phyloP scores from a whole-genome alignment of 2,329 filamentous ascomycete species.

The Rachicladosporium sp. region DNA sequence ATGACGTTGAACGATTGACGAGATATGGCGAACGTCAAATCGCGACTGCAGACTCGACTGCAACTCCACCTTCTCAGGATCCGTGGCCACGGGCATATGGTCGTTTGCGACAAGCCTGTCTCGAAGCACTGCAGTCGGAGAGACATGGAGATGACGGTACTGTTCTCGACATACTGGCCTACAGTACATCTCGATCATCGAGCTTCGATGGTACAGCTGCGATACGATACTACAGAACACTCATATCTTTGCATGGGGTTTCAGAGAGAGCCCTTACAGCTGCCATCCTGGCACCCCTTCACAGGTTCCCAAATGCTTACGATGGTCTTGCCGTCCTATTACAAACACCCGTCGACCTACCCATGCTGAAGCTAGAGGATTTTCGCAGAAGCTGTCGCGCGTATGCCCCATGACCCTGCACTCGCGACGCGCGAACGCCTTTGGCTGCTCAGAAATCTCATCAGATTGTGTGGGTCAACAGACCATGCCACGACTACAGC shows the following conservation, averaged over 20 bases:
- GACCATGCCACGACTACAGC: constrained; percentile 40
- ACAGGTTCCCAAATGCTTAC: not conserved
- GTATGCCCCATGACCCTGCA: not conserved
- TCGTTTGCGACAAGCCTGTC: constrained; percentile 27
- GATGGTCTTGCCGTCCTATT: constrained; percentile 16
- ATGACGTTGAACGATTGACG: constrained; percentile 29
- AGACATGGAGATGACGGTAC: constrained; percentile 13
- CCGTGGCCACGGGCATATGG: constrained; percentile 32
- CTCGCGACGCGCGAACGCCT: constrained; percentile 28
- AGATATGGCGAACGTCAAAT: constrained; percentile 29
- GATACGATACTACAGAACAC: constrained; percentile 19
- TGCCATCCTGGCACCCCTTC: constrained; percentile 22
- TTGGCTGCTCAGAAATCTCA: constrained; percentile 48
- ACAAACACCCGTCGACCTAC: constrained; percentile 14
- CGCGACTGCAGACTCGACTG: constrained; percentile 11
- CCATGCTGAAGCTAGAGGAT: constrained; percentile 11
- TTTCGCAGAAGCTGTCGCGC: not conserved
- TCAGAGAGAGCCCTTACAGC: constrained; percentile 16
- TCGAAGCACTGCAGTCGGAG: constrained; percentile 13
- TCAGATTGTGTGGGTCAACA: constrained; percentile 27
- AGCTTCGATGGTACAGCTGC: constrained; percentile 12
- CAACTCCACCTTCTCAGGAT: constrained; percentile 15
- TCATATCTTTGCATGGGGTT: constrained; percentile 13
- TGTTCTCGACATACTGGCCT: constrained; percentile 17
- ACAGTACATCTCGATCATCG: constrained; percentile 24